phyloP scores from a whole-genome alignment of 1,284 basidiomycete genomes.

The Cryptococcus deneoformans region DNA sequence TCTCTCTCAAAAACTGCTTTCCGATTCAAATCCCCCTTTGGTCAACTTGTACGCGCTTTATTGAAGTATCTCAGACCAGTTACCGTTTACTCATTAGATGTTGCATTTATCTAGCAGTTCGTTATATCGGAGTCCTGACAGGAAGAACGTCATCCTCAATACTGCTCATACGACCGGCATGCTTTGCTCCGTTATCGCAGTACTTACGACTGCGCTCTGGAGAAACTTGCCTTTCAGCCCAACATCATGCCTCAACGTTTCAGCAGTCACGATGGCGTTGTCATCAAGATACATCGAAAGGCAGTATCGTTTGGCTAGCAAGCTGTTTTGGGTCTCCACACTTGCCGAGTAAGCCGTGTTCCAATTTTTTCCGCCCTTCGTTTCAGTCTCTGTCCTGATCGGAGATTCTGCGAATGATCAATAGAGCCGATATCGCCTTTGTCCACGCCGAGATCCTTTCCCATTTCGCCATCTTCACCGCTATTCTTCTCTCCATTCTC shows the following conservation, averaged over 20 bases:
- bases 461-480: neutral
- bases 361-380: neutral
- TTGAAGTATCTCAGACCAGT: no score
- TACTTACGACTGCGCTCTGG: no score
- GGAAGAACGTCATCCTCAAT: no score
- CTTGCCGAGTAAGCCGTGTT: neutral
- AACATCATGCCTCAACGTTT: neutral
- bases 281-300: neutral
- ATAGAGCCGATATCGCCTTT: neutral
- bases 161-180: no score
- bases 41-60: no score
- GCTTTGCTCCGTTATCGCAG: no score
- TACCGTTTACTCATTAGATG: no score
- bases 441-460: neutral
- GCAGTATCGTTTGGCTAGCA: neutral
- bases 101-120: no score
- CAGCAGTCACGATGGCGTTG: neutral
- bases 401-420: neutral
- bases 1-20: no score
- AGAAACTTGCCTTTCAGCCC: no score
- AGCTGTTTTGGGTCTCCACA: neutral
- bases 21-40: no score
- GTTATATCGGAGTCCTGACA: no score
- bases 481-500: neutral
- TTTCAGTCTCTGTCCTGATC: neutral